Evolutionary conservation across 345 rosid genomes (phyloP).

Genomic region (Mallotus nudiflorus): DNA sequence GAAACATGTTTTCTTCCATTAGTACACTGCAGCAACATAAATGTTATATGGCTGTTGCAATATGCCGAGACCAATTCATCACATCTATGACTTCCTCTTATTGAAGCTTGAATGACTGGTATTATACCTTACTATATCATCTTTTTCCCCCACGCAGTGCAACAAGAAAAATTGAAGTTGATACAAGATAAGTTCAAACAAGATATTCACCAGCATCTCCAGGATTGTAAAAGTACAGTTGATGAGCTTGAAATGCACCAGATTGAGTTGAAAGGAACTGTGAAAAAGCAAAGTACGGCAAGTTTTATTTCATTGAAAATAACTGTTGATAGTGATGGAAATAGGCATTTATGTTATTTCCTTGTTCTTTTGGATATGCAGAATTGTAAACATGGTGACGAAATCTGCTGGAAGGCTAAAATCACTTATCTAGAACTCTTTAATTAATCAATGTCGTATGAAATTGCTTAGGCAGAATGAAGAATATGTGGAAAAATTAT

Average conservation of each 20-base stretch:
- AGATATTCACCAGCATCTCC: slow-evolving; percentile 58
- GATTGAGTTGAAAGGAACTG: slow-evolving; percentile 55
- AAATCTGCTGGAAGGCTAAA: not conserved
- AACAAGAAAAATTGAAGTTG: slow-evolving; percentile 63
- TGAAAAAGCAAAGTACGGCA: slow-evolving; percentile 82
- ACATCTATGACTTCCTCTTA: not conserved
- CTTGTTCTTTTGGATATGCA: too few relatives aligned
- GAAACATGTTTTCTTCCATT: not conserved
- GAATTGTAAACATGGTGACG: too few relatives aligned
- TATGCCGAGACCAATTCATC: not conserved
- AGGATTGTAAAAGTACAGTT: slow-evolving; percentile 51
- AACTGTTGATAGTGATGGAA: not conserved
- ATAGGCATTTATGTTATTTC: too few relatives aligned
- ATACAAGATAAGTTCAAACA: slow-evolving; percentile 69
- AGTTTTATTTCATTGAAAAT: slow-evolving; percentile 8
- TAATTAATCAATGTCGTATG: too few relatives aligned
- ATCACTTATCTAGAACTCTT: too few relatives aligned
- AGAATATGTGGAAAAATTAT: not conserved
- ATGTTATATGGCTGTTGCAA: not conserved
- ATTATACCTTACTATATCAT: not conserved
- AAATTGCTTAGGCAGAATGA: too few relatives aligned
- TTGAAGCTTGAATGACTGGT: slow-evolving; percentile 4
- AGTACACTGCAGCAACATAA: not conserved
- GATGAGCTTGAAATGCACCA: slow-evolving; percentile 67
- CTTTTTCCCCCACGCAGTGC: slow-evolving; percentile 45